Evolutionary conservation across 1,284 basidiomycete species (phyloP).

Genomic region (Tilletia horrida): DNA sequence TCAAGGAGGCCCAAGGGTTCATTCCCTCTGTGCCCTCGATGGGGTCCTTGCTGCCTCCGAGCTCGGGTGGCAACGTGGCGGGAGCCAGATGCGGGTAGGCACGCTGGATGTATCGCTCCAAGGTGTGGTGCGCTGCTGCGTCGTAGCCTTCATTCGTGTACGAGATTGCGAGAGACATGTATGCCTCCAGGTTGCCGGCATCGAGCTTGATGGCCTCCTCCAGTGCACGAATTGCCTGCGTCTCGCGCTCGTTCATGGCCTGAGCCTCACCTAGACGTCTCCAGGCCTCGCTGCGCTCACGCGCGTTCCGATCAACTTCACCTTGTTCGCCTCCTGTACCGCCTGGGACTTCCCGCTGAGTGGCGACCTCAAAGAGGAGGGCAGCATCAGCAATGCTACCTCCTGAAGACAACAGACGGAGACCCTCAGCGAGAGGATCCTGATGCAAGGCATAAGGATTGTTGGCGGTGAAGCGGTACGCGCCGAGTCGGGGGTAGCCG

Average conservation of each 20-base stretch:
- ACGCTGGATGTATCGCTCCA: conserved; percentile 79
- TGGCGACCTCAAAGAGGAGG: conserved; percentile 79
- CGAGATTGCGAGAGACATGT: conserved; percentile 72
- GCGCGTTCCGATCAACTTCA: conserved; percentile 46
- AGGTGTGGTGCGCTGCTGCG: conserved; percentile 77
- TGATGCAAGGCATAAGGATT: conserved; percentile 67
- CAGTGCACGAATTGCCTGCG: conserved; percentile 61
- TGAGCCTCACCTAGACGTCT: conserved; percentile 85
- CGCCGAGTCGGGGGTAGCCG: conserved; percentile 48
- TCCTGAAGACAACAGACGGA: conserved; percentile 67
- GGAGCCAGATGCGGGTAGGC: conserved; percentile 65
- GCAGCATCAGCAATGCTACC: conserved; percentile 81
- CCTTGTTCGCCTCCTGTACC: conserved; percentile 63
- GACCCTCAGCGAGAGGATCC: conserved; percentile 61
- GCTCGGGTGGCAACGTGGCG: conserved; percentile 61
- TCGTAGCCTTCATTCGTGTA: conserved; percentile 96
- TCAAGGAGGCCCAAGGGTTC: conserved; percentile 78
- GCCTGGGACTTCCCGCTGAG: conserved; percentile 39
- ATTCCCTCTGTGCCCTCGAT: conserved; percentile 56
- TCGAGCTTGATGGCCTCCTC: conserved; percentile 65
- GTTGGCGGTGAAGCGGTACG: conserved; percentile 38
- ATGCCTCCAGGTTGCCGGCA: conserved; percentile 65
- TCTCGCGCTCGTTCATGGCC: conserved; percentile 84
- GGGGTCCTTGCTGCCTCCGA: conserved; percentile 61
- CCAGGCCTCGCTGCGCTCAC: conserved; percentile 75